phyloP scores from a whole-genome alignment of 1,284 basidiomycete genomes.

The Leccinum pachyderme region DNA sequence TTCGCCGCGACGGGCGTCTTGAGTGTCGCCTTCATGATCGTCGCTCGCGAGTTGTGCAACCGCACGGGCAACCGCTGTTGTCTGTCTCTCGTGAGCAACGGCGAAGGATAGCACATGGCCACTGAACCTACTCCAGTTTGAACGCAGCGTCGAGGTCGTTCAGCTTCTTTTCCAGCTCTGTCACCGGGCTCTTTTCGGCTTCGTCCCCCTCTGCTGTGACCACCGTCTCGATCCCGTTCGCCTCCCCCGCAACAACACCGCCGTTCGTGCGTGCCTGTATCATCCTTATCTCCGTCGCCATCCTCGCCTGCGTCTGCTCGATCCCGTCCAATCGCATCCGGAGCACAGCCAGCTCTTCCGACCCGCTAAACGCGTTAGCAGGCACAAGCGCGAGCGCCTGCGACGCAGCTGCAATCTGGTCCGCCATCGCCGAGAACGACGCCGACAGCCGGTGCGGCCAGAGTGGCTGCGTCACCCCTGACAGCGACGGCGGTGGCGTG shows the following conservation, averaged over 20 bases:
- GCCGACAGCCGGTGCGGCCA: constrained; percentile 36
- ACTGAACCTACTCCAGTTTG: constrained; percentile 20
- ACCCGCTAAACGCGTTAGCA: constrained; percentile 11
- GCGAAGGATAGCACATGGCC: too few relatives aligned
- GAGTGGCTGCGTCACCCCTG: constrained; percentile 11
- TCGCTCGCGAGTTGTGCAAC: constrained; percentile 24
- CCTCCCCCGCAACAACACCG: background rate
- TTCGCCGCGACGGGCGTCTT: constrained; percentile 10
- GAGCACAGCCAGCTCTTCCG: constrained; percentile 17
- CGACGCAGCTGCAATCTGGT: constrained; percentile 41
- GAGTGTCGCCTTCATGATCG: constrained; percentile 20
- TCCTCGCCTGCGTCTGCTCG: constrained; percentile 15
- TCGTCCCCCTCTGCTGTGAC: background rate
- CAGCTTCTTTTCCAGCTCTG: constrained; percentile 22
- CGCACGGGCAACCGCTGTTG: constrained; percentile 20
- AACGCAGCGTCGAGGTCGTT: constrained; percentile 19
- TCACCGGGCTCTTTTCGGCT: background rate
- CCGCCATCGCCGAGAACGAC: constrained; percentile 40
- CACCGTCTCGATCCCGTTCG: background rate
- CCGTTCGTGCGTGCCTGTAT: constrained; percentile 15
- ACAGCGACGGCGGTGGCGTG: background rate
- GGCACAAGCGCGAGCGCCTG: constrained; percentile 36
- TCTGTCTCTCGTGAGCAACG: background rate
- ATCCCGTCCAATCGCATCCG: constrained; percentile 15
- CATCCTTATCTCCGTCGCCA: constrained; percentile 14